phyloP scores from a whole-genome alignment of 176 grass and related monocot species.

The Pontederia crassipes region DNA sequence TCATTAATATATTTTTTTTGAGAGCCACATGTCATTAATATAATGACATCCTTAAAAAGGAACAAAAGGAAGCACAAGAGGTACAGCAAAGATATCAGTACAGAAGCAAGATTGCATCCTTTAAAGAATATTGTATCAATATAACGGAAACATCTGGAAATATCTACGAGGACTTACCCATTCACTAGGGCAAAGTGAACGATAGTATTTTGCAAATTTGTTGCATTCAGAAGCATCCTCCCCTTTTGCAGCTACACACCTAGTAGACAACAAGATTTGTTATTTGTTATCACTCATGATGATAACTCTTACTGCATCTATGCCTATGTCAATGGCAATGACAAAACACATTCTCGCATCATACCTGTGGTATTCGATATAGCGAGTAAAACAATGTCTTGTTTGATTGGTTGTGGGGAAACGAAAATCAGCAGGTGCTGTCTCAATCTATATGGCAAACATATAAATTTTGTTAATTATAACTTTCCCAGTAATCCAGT shows the following conservation, averaged over 20 bases:
- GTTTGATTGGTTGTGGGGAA: slow-evolving; percentile 88
- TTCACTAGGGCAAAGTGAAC: slow-evolving; percentile 76
- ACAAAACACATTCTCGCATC: neutral
- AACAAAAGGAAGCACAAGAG: no score
- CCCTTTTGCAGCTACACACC: slow-evolving; percentile 69
- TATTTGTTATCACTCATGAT: slow-evolving; percentile 8
- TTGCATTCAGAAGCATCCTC: slow-evolving; percentile 67
- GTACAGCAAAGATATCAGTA: no score
- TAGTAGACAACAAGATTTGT: slow-evolving; percentile 17
- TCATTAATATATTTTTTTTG: no score
- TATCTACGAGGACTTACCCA: slow-evolving; percentile 43
- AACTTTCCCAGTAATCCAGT: neutral
- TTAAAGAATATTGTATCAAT: neutral
- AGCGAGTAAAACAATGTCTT: slow-evolving; percentile 79
- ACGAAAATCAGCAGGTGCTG: slow-evolving; percentile 74
- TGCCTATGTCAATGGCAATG: neutral
- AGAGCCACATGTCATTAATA: no score
- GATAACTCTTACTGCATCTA: neutral
- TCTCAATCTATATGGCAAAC: slow-evolving; percentile 44
- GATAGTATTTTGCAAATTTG: slow-evolving; percentile 71
- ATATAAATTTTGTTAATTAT: neutral
- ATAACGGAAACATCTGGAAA: neutral
- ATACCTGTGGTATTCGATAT: slow-evolving; percentile 88
- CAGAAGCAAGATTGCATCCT: neutral
- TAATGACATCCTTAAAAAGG: no score